A percentile compares a stretch with the other conserved stretches of the same genome.
Conservation (phyloP, 169 alveolate species). For the Plasmodium cynomolgi region DNA sequence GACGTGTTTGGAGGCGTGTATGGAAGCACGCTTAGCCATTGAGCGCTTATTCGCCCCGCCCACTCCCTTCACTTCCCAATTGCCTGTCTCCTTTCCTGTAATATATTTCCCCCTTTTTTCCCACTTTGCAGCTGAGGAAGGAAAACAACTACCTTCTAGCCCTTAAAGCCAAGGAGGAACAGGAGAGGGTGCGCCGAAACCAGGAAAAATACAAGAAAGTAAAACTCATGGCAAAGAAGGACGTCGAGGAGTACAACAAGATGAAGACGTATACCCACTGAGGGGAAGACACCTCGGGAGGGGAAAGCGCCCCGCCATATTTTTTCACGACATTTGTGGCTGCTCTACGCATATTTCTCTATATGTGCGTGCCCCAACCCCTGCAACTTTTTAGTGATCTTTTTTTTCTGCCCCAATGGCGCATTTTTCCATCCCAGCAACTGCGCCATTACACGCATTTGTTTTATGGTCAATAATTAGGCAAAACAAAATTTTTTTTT, state of each 20-base stretch:
- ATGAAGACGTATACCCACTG: conserved; percentile 73
- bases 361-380: neutral
- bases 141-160: conserved; percentile 55
- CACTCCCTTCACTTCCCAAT: neutral
- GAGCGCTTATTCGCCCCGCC: neutral
- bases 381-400: neutral
- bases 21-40: neutral
- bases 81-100: neutral
- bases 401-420: neutral
- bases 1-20: neutral
- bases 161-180: conserved; percentile 57
- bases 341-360: neutral
- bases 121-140: conserved; percentile 52
- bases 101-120: neutral
- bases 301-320: neutral
- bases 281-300: neutral
- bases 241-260: conserved; percentile 64
- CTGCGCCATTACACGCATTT: neutral
- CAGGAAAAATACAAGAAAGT: conserved; percentile 58
- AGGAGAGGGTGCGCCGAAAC: conserved; percentile 49
- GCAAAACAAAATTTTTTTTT: no score
- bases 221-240: conserved; percentile 60
- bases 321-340: neutral
- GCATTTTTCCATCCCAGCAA: neutral
- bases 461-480: neutral